These are phyloP conservation scores for Pueraria montana DNA, from an alignment of 306 rosid species.

Conservation along the genomic window DNA sequence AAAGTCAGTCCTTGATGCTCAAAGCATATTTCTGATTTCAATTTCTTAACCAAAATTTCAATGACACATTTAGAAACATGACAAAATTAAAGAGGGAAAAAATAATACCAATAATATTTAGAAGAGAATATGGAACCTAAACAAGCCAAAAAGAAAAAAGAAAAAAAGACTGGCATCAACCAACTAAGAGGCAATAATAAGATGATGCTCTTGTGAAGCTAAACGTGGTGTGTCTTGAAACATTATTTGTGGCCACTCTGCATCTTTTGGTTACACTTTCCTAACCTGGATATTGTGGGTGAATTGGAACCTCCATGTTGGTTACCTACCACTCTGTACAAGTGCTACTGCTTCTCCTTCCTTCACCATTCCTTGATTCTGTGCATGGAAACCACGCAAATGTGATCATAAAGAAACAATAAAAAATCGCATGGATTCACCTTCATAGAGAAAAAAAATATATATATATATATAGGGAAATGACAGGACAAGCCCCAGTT, in stretches of 20 bases:
- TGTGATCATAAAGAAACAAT: slow-evolving; percentile 4
- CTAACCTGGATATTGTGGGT: slow-evolving; percentile 98
- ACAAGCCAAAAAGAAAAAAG: background rate
- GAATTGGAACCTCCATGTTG: slow-evolving; percentile 98
- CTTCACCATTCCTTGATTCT: slow-evolving; percentile 96
- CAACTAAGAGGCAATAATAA: background rate
- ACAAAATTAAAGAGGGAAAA: background rate
- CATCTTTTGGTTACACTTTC: slow-evolving; percentile 53
- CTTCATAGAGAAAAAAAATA: no score
- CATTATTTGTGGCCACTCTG: slow-evolving; percentile 31
- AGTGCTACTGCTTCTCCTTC: slow-evolving; percentile 97
- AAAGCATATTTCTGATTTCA: slow-evolving; percentile 16
- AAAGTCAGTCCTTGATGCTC: background rate
- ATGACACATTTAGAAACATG: slow-evolving; percentile 4
- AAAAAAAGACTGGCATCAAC: slow-evolving; percentile 17
- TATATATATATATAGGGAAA: no score
- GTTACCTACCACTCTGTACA: slow-evolving; percentile 97
- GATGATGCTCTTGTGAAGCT: slow-evolving; percentile 14
- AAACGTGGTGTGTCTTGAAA: background rate
- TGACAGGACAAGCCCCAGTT: no score
- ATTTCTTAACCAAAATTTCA: slow-evolving; percentile 34
- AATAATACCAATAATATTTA: background rate
- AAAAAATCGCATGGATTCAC: no score
- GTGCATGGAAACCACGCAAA: slow-evolving; percentile 39
- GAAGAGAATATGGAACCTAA: slow-evolving; percentile 34